Percentiles rank a stretch among this genome's conserved stretches.
Evolutionary conservation across 2,329 filamentous ascomycete species (phyloP).

Genomic region (Colletotrichum tanaceti): DNA sequence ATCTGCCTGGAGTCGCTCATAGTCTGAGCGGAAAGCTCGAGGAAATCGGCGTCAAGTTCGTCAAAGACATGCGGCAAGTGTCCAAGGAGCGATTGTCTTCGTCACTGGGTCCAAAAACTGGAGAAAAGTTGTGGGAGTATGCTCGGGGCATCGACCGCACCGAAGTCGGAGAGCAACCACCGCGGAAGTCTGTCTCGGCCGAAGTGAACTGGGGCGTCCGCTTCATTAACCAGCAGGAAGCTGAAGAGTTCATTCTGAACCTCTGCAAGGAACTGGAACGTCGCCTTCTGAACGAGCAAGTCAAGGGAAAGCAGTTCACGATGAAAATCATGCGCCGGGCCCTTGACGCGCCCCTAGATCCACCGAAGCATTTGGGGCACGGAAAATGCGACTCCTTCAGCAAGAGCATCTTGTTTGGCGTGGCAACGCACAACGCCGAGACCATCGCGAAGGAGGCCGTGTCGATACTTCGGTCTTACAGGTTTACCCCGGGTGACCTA

Average conservation of each 20-base stretch:
- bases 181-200: constrained; percentile 94
- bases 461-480: constrained; percentile 83
- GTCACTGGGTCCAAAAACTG: constrained; percentile 88
- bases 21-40: constrained; percentile 90
- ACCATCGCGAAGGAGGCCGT: constrained; percentile 83
- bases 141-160: constrained; percentile 85
- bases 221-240: constrained; percentile 91
- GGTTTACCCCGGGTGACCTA: constrained; percentile 90
- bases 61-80: constrained; percentile 83
- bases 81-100: constrained; percentile 80
- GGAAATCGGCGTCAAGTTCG: constrained; percentile 82
- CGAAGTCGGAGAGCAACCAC: constrained; percentile 86
- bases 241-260: constrained; percentile 89
- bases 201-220: constrained; percentile 99
- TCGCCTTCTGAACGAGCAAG: constrained; percentile 82
- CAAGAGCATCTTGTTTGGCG: constrained; percentile 84
- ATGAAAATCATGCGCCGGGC: constrained; percentile 95
- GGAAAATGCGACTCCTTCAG: constrained; percentile 96
- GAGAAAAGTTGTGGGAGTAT: constrained; percentile 90
- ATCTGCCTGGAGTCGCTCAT: constrained; percentile 91
- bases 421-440: constrained; percentile 81
- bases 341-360: constrained; percentile 87
- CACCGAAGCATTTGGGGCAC: constrained; percentile 92
- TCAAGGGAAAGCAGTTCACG: constrained; percentile 88
- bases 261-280: constrained; percentile 87